phyloP scores from a whole-genome alignment of 2,329 filamentous ascomycete species.

The Thelonectria blattea region DNA sequence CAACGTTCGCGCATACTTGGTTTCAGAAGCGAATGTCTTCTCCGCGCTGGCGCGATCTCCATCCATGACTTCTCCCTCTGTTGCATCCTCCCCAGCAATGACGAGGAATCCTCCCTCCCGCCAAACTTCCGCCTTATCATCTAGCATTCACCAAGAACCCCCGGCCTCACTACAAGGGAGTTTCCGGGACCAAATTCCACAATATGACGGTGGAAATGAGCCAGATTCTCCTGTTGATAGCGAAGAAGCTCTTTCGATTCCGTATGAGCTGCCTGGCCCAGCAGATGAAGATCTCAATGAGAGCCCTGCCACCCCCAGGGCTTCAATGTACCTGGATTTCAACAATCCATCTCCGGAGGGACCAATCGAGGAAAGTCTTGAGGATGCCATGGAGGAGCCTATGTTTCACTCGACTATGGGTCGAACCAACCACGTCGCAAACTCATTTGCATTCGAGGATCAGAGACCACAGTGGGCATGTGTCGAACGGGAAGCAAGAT shows the following conservation, averaged over 20 bases:
- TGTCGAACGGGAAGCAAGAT: constrained; percentile 27
- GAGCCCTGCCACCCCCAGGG: constrained; percentile 59
- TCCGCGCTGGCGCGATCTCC: constrained; percentile 64
- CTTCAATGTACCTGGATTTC: constrained; percentile 53
- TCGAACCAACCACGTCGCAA: constrained; percentile 21
- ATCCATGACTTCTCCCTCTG: constrained; percentile 53
- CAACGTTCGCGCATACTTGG: constrained; percentile 67
- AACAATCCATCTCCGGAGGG: constrained; percentile 35
- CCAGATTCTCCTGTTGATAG: constrained; percentile 50
- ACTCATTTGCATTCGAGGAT: constrained; percentile 28
- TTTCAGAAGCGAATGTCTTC: constrained; percentile 72
- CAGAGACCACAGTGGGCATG: constrained; percentile 30
- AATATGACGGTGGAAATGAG: constrained; percentile 31
- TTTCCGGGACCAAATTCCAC: constrained; percentile 33
- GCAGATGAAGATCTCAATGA: constrained; percentile 47
- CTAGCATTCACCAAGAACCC: constrained; percentile 35
- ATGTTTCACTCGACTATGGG: constrained; percentile 40
- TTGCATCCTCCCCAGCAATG: constrained; percentile 59
- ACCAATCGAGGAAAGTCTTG: constrained; percentile 32
- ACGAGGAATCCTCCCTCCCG: constrained; percentile 45
- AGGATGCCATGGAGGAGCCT: constrained; percentile 32
- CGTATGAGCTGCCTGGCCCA: constrained; percentile 55
- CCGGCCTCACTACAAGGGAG: constrained; percentile 36
- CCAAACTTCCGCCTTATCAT: constrained; percentile 39
- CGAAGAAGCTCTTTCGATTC: constrained; percentile 62